Conservation (phyloP, 176 grass and related monocot genomes). For the Alloteropsis semialata region DNA sequence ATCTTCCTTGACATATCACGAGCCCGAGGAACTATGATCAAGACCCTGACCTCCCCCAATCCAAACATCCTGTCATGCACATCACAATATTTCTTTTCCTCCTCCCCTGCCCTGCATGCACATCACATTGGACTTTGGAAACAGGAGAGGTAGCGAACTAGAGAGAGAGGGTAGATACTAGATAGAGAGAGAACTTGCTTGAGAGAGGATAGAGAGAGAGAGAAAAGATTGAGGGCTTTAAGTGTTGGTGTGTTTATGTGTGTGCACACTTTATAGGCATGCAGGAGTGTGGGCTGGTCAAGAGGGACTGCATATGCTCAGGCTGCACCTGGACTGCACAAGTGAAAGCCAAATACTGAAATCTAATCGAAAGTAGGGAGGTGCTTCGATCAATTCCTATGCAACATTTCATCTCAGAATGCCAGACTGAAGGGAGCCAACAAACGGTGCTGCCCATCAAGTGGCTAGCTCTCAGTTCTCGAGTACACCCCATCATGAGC, state of each 20-base stretch:
- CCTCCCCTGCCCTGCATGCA: constrained; percentile 28
- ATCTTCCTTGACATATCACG: constrained; percentile 63
- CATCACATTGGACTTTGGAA: constrained; percentile 3
- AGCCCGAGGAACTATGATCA: constrained; percentile 44
- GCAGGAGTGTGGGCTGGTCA: constrained; percentile 41
- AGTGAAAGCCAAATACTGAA: constrained; percentile 52
- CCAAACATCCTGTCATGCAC: constrained; percentile 65
- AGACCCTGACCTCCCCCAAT: constrained; percentile 41
- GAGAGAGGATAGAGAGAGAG: constrained; percentile 26
- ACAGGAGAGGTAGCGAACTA: constrained; percentile 24
- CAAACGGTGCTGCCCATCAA: not conserved
- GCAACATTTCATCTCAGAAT: constrained; percentile 24
- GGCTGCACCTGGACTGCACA: constrained; percentile 9
- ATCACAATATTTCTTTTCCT: constrained; percentile 37
- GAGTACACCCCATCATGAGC: constrained; percentile 32
- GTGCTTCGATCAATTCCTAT: not conserved
- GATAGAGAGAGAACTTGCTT: no score
- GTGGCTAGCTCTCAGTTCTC: not conserved
- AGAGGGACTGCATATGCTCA: constrained; percentile 27
- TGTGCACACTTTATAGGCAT: constrained; percentile 51
- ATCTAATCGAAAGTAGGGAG: constrained; percentile 30
- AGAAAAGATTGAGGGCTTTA: constrained; percentile 36
- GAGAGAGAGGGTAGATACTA: no score
- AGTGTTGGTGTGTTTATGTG: not conserved
- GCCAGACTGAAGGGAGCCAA: constrained; percentile 23